phyloP scores from a whole-genome alignment of 192 early-diverging fungal species.

The Dissophora globulifera region DNA sequence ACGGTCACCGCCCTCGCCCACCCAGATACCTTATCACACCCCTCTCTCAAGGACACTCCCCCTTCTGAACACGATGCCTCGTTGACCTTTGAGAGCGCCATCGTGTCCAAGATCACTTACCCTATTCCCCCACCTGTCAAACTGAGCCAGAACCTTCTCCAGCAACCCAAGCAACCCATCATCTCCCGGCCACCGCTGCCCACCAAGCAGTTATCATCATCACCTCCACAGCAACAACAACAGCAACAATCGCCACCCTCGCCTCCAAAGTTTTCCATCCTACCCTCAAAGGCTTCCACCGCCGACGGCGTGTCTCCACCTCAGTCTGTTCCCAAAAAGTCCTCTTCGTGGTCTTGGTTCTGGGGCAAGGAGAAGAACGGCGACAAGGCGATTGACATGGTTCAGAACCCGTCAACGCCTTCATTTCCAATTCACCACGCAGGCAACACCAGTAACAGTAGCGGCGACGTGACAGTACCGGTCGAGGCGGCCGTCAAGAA shows the following conservation, averaged over 20 bases:
- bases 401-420: no score
- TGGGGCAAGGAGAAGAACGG: conserved; percentile 46
- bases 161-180: conserved; percentile 16
- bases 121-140: conserved; percentile 50
- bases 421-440: no score
- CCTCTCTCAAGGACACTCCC: background rate
- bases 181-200: no score
- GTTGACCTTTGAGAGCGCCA: background rate
- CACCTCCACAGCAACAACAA: background rate
- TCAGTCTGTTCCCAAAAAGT: conserved; percentile 27
- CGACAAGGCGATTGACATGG: conserved; percentile 2
- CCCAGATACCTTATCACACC: no score
- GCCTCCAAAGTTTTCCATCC: no score
- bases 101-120: conserved; percentile 23
- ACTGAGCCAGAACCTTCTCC: conserved; percentile 38
- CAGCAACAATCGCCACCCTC: no score
- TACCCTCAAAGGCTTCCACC: conserved; percentile 1
- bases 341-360: conserved; percentile 53
- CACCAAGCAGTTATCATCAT: background rate
- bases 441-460: no score
- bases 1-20: background rate
- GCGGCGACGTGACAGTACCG: no score
- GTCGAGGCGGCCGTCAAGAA: conserved; percentile 9
- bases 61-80: background rate
- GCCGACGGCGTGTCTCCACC: background rate